phyloP scores from a whole-genome alignment of 192 early-diverging fungal species.

The Phlyctochytrium planicorne region DNA sequence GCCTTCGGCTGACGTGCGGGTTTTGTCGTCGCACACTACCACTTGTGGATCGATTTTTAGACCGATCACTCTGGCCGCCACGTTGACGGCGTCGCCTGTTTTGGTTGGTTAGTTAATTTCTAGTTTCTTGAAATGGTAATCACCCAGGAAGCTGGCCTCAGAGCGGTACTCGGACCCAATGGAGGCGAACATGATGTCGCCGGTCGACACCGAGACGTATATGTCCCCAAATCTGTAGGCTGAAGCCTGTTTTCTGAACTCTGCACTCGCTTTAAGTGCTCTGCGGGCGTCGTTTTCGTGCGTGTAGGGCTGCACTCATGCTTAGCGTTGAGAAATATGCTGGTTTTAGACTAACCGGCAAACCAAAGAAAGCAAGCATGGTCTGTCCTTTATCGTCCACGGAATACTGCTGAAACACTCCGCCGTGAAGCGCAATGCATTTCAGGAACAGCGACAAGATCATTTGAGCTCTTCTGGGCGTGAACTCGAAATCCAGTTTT shows the following conservation, averaged over 20 bases:
- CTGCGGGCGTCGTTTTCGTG: background rate
- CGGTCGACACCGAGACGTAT: background rate
- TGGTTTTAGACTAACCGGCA: background rate
- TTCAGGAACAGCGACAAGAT: background rate
- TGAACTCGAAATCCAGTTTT: background rate
- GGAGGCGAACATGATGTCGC: background rate
- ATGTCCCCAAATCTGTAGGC: background rate
- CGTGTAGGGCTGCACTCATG: background rate
- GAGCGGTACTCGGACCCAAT: background rate
- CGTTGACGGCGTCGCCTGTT: conserved; percentile 13
- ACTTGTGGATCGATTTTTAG: background rate
- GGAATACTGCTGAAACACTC: conserved; percentile 9
- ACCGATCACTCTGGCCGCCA: background rate
- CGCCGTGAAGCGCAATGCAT: background rate
- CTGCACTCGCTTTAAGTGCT: background rate
- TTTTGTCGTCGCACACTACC: background rate
- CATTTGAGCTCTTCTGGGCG: background rate
- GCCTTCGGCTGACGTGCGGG: background rate
- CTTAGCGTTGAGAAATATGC: background rate
- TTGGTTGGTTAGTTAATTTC: no score
- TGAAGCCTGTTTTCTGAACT: background rate
- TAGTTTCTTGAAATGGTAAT: no score
- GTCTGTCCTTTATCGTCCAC: conserved; percentile 6
- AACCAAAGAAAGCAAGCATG: background rate
- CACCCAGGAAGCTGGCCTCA: conserved; percentile 5